Percentiles rank a stretch among this genome's conserved stretches.
phyloP scores from a whole-genome alignment of 306 rosid genomes.

The Ochetophila trinervis region DNA sequence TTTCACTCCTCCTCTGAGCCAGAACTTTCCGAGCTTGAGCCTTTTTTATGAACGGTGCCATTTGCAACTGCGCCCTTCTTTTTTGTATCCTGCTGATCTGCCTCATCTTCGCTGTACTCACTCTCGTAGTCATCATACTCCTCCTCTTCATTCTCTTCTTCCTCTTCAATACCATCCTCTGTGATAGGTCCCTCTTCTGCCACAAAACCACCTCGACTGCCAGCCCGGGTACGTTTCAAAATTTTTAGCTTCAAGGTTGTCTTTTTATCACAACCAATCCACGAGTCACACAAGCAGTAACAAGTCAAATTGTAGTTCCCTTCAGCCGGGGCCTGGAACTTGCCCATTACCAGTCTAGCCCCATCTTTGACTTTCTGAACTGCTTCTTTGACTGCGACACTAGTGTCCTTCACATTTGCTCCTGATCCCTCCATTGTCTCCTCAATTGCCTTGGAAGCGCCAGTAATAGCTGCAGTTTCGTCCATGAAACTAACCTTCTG shows the following conservation, averaged over 20 bases:
- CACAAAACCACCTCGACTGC: constrained; percentile 56
- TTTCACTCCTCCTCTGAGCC: constrained; percentile 44
- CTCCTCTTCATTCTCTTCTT: constrained; percentile 58
- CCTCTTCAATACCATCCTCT: constrained; percentile 61
- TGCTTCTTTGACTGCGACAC: constrained; percentile 67
- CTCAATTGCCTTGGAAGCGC: constrained; percentile 86
- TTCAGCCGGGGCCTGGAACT: constrained; percentile 88
- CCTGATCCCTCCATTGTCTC: constrained; percentile 91
- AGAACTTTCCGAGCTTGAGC: constrained; percentile 34
- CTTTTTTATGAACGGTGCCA: constrained; percentile 27
- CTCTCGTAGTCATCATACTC: constrained; percentile 66
- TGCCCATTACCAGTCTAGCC: constrained; percentile 72
- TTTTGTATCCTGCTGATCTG: constrained; percentile 34
- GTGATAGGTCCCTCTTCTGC: constrained; percentile 46
- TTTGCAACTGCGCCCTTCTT: constrained; percentile 43
- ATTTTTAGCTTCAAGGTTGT: constrained; percentile 67
- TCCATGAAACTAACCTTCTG: constrained; percentile 97
- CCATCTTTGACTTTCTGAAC: constrained; percentile 84
- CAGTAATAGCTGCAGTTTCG: constrained; percentile 77
- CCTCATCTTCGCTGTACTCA: constrained; percentile 63
- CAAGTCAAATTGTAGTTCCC: constrained; percentile 86
- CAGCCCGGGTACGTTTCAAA: constrained; percentile 93
- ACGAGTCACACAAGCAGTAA: constrained; percentile 82
- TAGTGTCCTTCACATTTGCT: constrained; percentile 69
- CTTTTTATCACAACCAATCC: constrained; percentile 89